Evolutionary conservation across 306 rosid species (phyloP).

Genomic region (Malus sylvestris): DNA sequence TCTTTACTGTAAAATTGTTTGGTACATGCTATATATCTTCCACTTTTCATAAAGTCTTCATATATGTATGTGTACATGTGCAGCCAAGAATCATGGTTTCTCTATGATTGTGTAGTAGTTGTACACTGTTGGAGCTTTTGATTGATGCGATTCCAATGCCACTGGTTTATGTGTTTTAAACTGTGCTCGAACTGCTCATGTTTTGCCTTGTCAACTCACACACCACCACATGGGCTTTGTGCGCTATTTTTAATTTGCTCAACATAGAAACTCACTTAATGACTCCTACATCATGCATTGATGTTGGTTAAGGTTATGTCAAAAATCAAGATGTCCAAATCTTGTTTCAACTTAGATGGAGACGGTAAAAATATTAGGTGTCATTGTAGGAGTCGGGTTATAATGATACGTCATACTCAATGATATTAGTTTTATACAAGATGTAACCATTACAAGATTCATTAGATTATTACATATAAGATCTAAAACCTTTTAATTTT

Average conservation of each 20-base stretch:
- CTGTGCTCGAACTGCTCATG: constrained; percentile 19
- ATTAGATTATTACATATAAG: too few species aligned
- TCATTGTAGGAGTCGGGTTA: neutral
- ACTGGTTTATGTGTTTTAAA: constrained; percentile 30
- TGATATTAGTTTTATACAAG: too few species aligned
- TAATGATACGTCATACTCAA: too few species aligned
- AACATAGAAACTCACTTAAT: too few species aligned
- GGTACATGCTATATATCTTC: constrained; percentile 21
- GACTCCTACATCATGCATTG: too few species aligned
- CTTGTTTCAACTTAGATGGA: neutral
- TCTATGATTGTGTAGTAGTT: constrained; percentile 24
- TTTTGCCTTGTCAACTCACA: constrained; percentile 35
- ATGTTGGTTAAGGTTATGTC: too few species aligned
- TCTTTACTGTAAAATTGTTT: constrained; percentile 23
- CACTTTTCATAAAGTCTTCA: constrained; percentile 20
- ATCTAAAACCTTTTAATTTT: too few species aligned
- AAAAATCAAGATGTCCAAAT: neutral
- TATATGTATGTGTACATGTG: constrained; percentile 48
- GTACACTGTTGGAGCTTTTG: constrained; percentile 12
- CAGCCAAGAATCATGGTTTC: constrained; percentile 48
- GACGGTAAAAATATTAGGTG: neutral
- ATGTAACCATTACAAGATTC: too few species aligned
- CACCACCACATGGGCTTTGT: constrained; percentile 34
- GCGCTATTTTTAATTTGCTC: constrained; percentile 1
- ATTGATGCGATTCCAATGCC: constrained; percentile 40